Evolutionary conservation across 176 grass and related monocot genomes (phyloP).

Genomic region (Saccharum officinarum): DNA sequence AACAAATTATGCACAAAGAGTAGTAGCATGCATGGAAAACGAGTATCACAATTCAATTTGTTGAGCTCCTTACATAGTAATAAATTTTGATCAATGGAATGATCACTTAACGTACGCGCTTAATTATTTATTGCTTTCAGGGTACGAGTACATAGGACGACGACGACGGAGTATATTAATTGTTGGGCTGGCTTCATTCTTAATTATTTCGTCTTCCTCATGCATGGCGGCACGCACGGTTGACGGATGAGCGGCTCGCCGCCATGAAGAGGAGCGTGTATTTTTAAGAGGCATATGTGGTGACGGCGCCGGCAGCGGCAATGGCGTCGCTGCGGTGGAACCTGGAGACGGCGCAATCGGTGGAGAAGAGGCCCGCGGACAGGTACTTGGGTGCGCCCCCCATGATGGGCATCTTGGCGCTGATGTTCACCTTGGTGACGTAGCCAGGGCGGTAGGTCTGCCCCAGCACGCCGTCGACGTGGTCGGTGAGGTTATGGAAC

Average conservation of each 20-base stretch:
- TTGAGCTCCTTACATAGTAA: not conserved
- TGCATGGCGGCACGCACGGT: no score
- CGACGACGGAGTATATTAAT: not conserved
- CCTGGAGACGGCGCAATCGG: constrained; percentile 45
- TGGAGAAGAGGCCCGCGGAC: constrained; percentile 47
- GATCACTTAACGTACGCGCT: not conserved
- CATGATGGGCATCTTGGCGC: constrained; percentile 62
- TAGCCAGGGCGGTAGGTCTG: constrained; percentile 62
- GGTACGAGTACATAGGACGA: not conserved
- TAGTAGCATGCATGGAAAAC: no score
- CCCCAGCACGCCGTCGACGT: constrained; percentile 59
- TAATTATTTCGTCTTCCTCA: not conserved
- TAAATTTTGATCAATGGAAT: not conserved
- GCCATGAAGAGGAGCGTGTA: no score
- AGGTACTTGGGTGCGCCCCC: constrained; percentile 38
- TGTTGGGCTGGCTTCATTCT: not conserved
- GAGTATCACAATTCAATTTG: not conserved
- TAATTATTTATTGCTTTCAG: not conserved
- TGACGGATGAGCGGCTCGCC: no score
- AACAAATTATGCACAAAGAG: no score
- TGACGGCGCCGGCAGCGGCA: not conserved
- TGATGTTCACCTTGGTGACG: constrained; percentile 47
- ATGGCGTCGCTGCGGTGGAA: constrained; percentile 7
- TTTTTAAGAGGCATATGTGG: not conserved
- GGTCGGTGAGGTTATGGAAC: constrained; percentile 45